Conservation (phyloP, 2,329 filamentous ascomycete species). For the Amauroascus verrucosus region DNA sequence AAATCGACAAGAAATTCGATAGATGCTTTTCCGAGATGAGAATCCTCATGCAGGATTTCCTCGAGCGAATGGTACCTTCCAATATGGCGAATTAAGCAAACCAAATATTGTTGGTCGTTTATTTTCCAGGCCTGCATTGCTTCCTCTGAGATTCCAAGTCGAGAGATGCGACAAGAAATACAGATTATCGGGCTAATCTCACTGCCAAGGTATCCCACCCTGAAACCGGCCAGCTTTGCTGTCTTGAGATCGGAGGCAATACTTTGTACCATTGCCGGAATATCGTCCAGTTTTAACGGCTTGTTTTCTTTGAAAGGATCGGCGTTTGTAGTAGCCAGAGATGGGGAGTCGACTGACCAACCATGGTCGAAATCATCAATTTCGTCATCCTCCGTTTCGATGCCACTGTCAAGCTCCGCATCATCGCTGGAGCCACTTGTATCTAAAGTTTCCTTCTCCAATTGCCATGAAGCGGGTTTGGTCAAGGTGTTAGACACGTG, state of each 20-base stretch:
- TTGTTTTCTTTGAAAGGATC: neutral
- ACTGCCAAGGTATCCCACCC: constrained; percentile 52
- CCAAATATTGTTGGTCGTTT: constrained; percentile 54
- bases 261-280: constrained; percentile 20
- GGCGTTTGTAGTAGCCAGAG: neutral
- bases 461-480: constrained; percentile 18
- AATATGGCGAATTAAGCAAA: constrained; percentile 59
- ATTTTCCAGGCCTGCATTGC: constrained; percentile 70
- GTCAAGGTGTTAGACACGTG: constrained; percentile 36
- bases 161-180: constrained; percentile 58
- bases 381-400: constrained; percentile 17
- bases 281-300: neutral
- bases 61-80: constrained; percentile 53
- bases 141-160: constrained; percentile 63
- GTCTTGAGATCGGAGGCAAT: constrained; percentile 52
- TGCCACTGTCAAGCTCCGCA: constrained; percentile 24
- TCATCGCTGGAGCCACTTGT: constrained; percentile 28
- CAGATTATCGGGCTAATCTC: constrained; percentile 47
- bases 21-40: constrained; percentile 25
- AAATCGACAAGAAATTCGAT: constrained; percentile 60
- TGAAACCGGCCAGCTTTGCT: constrained; percentile 58
- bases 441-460: constrained; percentile 19
- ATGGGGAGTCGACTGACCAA: constrained; percentile 18
- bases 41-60: constrained; percentile 39
- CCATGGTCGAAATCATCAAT: constrained; percentile 29